Conservation (phyloP, 176 grass and related monocot genomes). For the Phoenix roebelenii region DNA sequence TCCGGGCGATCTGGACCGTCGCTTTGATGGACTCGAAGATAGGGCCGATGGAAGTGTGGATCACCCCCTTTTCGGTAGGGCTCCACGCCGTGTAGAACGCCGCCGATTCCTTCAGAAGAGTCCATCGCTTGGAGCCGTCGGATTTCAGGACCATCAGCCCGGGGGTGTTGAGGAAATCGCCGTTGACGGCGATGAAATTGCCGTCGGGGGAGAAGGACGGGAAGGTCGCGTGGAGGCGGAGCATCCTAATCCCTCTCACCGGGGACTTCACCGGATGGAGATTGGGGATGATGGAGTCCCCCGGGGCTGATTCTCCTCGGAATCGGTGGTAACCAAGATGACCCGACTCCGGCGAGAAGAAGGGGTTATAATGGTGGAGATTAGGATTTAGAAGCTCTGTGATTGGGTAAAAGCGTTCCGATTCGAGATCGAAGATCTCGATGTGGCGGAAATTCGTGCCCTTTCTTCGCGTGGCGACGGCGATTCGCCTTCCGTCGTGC, state of each 20-base stretch:
- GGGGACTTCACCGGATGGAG: constrained; percentile 57
- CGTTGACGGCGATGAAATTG: constrained; percentile 49
- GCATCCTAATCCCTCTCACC: constrained; percentile 36
- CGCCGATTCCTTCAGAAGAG: constrained; percentile 28
- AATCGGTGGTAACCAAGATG: constrained; percentile 85
- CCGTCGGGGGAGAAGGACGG: constrained; percentile 75
- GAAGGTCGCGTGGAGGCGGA: constrained; percentile 70
- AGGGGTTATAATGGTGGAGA: constrained; percentile 88
- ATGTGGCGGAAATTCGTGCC: constrained; percentile 44
- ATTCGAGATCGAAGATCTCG: constrained; percentile 76
- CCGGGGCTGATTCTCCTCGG: constrained; percentile 38
- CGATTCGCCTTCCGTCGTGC: constrained; percentile 36
- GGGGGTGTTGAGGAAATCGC: constrained; percentile 50
- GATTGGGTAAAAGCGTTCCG: constrained; percentile 34
- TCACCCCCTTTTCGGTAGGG: constrained; percentile 43
- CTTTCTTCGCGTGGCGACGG: constrained; percentile 63
- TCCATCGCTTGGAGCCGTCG: constrained; percentile 63
- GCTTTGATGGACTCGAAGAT: constrained; percentile 73
- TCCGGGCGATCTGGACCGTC: constrained; percentile 60
- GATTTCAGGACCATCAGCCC: constrained; percentile 41
- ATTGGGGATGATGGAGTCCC: constrained; percentile 42
- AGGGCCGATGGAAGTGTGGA: constrained; percentile 71
- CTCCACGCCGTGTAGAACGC: constrained; percentile 78
- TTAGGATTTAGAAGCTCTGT: constrained; percentile 51
- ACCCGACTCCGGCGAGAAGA: constrained; percentile 46